A percentile compares a stretch with the other conserved stretches of the same genome.
Conservation (phyloP, 768 basidiomycete genomes). For the Lentinula raphanica region DNA sequence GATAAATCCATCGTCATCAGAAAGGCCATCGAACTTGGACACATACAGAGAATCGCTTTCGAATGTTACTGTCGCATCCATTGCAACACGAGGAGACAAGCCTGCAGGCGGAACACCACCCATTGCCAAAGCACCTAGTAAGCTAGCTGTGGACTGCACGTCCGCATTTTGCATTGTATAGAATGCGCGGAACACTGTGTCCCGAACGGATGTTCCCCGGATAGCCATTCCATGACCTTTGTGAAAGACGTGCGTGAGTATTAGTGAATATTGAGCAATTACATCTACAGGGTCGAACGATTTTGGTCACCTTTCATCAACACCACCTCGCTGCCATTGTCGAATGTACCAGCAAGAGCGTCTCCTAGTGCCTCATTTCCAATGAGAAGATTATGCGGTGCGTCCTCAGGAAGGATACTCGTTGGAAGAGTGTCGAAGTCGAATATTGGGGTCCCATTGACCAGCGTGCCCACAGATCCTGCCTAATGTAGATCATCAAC, state of each 20-base stretch:
- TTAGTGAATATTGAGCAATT: too few relatives aligned
- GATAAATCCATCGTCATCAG: neutral
- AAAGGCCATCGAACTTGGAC: neutral
- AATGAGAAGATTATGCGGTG: constrained; percentile 14
- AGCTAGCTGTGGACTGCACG: constrained; percentile 13
- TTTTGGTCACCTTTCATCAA: constrained; percentile 17
- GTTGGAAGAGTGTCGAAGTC: constrained; percentile 11
- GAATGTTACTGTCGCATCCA: constrained; percentile 11
- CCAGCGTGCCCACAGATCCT: constrained; percentile 5
- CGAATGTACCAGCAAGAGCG: constrained; percentile 14
- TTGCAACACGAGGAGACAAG: constrained; percentile 12
- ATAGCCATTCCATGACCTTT: constrained; percentile 19
- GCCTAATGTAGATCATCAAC: neutral
- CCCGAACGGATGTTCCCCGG: constrained; percentile 12
- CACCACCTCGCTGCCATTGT: constrained; percentile 12
- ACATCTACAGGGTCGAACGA: too few relatives aligned
- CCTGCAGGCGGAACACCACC: constrained; percentile 1
- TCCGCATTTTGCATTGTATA: constrained; percentile 16
- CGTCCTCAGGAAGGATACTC: constrained; percentile 8
- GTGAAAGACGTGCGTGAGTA: too few relatives aligned
- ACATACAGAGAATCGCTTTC: constrained; percentile 10
- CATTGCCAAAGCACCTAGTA: constrained; percentile 12
- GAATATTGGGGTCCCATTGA: constrained; percentile 14
- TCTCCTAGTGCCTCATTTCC: constrained; percentile 14
- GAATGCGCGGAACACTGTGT: constrained; percentile 15